Conservation (phyloP, 495 filamentous ascomycete species). For the Penicillium herquei region DNA sequence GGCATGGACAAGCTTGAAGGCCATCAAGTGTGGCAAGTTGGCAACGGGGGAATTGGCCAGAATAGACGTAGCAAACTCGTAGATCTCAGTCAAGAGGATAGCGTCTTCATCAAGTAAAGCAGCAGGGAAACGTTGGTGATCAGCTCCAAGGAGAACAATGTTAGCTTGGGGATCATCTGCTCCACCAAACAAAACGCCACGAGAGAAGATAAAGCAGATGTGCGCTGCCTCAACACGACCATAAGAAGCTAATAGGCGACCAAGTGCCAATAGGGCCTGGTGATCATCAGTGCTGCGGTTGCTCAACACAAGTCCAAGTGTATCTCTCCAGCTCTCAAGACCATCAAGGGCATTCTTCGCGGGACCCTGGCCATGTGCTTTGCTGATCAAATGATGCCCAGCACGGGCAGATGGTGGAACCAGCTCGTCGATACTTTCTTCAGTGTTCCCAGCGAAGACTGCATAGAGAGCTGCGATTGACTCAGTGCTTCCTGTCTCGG, state of each 20-base stretch:
- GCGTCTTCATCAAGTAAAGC: slow-evolving; percentile 78
- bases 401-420: slow-evolving; percentile 92
- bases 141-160: slow-evolving; percentile 80
- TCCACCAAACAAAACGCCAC: slow-evolving; percentile 68
- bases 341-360: slow-evolving; percentile 77
- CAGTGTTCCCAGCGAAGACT: slow-evolving; percentile 87
- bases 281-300: slow-evolving; percentile 82
- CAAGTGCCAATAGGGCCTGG: slow-evolving; percentile 73
- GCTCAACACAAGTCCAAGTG: slow-evolving; percentile 76
- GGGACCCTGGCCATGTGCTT: slow-evolving; percentile 55
- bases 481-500: slow-evolving; percentile 69
- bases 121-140: slow-evolving; percentile 65
- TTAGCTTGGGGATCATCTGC: slow-evolving; percentile 76
- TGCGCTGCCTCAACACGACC: slow-evolving; percentile 88
- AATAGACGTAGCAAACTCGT: slow-evolving; percentile 79
- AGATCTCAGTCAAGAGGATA: slow-evolving; percentile 85
- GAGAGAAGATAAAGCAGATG: slow-evolving; percentile 72
- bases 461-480: slow-evolving; percentile 88
- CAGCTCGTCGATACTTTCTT: slow-evolving; percentile 93
- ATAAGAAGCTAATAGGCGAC: slow-evolving; percentile 81
- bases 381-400: slow-evolving; percentile 85
- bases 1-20: slow-evolving; percentile 88
- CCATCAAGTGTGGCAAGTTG: slow-evolving; percentile 78
- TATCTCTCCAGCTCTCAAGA: slow-evolving; percentile 91
- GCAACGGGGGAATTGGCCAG: slow-evolving; percentile 54